Evolutionary conservation across 345 rosid genomes (phyloP).

Genomic region (Anacardium occidentale): DNA sequence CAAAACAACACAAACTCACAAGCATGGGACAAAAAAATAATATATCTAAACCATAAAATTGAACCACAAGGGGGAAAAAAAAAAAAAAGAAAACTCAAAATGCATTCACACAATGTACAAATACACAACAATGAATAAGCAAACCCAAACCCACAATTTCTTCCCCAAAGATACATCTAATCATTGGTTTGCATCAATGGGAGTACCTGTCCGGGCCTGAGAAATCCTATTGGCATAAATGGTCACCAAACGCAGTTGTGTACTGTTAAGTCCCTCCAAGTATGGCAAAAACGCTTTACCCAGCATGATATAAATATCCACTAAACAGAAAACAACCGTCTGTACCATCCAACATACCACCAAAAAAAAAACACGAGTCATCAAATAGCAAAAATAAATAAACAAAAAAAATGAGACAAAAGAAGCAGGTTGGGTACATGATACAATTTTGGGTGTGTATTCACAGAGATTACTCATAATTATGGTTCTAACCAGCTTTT

Average conservation of each 20-base stretch:
- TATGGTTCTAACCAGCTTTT: neutral
- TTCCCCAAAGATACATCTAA: slow-evolving; percentile 15
- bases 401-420: neutral
- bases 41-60: neutral
- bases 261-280: slow-evolving; percentile 89
- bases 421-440: neutral
- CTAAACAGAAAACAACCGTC: slow-evolving; percentile 98
- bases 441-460: neutral
- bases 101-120: slow-evolving; percentile 61
- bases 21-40: neutral
- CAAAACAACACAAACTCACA: slow-evolving; percentile 17
- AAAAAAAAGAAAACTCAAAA: slow-evolving; percentile 24
- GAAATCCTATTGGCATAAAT: slow-evolving; percentile 97
- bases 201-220: slow-evolving; percentile 84
- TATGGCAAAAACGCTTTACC: slow-evolving; percentile 94
- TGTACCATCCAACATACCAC: slow-evolving; percentile 31
- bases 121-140: slow-evolving; percentile 37
- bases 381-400: neutral
- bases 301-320: slow-evolving; percentile 95
- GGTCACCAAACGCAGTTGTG: slow-evolving; percentile 87
- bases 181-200: slow-evolving; percentile 53
- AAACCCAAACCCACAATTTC: slow-evolving; percentile 23
- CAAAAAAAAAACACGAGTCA: neutral
- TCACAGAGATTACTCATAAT: neutral
- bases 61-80: neutral